Evolutionary conservation across 2,329 filamentous ascomycete genomes (phyloP).

Genomic region (Colletotrichum lentis): DNA sequence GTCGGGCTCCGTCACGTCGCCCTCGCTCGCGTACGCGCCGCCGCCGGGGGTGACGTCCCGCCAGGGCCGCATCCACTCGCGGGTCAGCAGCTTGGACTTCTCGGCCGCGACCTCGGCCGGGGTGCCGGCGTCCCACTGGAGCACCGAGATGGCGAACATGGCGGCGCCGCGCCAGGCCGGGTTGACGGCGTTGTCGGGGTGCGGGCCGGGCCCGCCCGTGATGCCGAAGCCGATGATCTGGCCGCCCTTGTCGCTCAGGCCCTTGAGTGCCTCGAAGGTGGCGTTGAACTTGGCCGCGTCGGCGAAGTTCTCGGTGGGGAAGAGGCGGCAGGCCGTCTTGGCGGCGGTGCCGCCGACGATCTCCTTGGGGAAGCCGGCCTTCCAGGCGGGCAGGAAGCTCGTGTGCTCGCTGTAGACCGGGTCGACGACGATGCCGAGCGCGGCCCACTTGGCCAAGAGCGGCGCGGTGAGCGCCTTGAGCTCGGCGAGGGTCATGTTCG

Average conservation of each 20-base stretch:
- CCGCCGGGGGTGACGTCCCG: constrained; percentile 42
- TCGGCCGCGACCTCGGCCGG: constrained; percentile 27
- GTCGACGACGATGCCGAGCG: constrained; percentile 43
- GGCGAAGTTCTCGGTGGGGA: constrained; percentile 20
- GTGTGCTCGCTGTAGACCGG: constrained; percentile 42
- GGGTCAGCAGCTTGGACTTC: constrained; percentile 43
- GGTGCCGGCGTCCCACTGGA: constrained; percentile 20
- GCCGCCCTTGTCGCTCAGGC: constrained; percentile 52
- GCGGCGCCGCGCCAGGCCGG: constrained; percentile 56
- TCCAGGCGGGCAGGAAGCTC: constrained; percentile 43
- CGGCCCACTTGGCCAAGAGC: constrained; percentile 45
- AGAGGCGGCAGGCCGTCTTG: constrained; percentile 29
- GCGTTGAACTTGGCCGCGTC: constrained; percentile 42
- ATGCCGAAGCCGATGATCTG: constrained; percentile 54
- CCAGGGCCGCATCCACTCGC: constrained; percentile 45
- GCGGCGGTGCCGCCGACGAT: constrained; percentile 18
- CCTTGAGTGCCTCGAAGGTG: constrained; percentile 49
- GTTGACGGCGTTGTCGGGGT: constrained; percentile 49
- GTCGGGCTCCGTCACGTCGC: constrained; percentile 45
- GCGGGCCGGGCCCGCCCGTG: constrained; percentile 43
- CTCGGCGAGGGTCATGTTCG: constrained; percentile 45
- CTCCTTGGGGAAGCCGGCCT: constrained; percentile 41
- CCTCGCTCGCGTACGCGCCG: constrained; percentile 46
- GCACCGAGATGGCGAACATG: constrained; percentile 46
- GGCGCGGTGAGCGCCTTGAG: constrained; percentile 49